Evolutionary conservation across 1,284 basidiomycete species (phyloP).

Genomic region (Melampsora abietis-canadensis): DNA sequence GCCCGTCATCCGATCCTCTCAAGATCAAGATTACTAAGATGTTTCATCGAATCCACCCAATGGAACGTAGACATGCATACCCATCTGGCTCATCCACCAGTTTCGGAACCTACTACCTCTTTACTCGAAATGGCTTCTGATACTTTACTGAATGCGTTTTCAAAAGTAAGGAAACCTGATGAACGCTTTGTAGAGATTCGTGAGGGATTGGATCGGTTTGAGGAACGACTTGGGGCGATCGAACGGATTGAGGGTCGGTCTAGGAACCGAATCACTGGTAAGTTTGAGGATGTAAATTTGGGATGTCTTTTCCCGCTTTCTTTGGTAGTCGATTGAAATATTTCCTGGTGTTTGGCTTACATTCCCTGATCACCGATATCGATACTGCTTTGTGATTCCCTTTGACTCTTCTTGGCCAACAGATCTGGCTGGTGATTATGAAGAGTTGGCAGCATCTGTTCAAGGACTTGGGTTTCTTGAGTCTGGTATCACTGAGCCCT

Average conservation of each 20-base stretch:
- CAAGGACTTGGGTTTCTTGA: slow-evolving; percentile 96
- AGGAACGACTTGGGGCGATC: slow-evolving; percentile 76
- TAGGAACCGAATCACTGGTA: slow-evolving; percentile 44
- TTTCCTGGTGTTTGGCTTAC: not conserved
- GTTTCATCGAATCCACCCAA: slow-evolving; percentile 94
- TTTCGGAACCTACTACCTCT: slow-evolving; percentile 70
- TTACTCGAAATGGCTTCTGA: slow-evolving; percentile 92
- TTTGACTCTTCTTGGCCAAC: slow-evolving; percentile 53
- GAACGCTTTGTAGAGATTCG: slow-evolving; percentile 88
- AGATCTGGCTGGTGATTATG: slow-evolving; percentile 95
- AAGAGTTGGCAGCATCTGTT: slow-evolving; percentile 88
- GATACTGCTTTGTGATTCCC: not conserved
- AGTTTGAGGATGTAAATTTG: slow-evolving; percentile 64
- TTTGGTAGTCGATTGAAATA: no score
- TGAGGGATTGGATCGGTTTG: slow-evolving; percentile 86
- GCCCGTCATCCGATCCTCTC: slow-evolving; percentile 92
- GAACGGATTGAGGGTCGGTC: slow-evolving; percentile 64
- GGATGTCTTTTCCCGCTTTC: slow-evolving; percentile 69
- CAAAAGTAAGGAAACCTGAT: slow-evolving; percentile 91
- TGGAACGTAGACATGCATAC: slow-evolving; percentile 98
- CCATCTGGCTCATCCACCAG: slow-evolving; percentile 80
- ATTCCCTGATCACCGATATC: no score
- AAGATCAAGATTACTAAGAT: slow-evolving; percentile 77
- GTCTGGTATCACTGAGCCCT: slow-evolving; percentile 91
- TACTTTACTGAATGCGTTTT: slow-evolving; percentile 89